Base-by-base conservation (phyloP, 1,284 basidiomycete species). In the Fomitopsis schrenkii region DNA sequence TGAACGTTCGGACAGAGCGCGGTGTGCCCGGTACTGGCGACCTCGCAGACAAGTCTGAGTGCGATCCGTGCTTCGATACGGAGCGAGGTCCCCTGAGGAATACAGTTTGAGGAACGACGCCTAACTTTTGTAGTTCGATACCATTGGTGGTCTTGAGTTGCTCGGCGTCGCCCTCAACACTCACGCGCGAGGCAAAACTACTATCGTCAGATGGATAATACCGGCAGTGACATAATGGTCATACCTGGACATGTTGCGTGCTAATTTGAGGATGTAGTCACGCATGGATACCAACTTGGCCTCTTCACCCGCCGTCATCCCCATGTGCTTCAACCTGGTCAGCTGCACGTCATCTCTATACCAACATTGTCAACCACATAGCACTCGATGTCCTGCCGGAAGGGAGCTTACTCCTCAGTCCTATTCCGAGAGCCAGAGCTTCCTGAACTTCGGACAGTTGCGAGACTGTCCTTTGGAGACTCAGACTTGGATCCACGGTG, bases 101-200 rank as follows among this genome's bases (percentile, higher is more conserved):
- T 26, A 99, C 91, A 0, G 96, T 99, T 64, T 95, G 94, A 5
- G 95, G 95, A 0, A 95, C 93, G n/a, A 98, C 91, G 3, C 91
- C 88, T 46, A 96, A 83, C 71, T 93, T 92, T 72, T 91, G 88
- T 45, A 93, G 77, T 66, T 91, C 90, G 38, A 93, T 80, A 42
- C 87, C 83, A 10, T 82, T 82, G 10, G 81, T 85, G 9, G 86
- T 82, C 69, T 90, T 88, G 4, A 92, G 82, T 59, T 81, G 82
- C 33, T 87, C 87, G 0, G 82, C 75, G 66, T 90, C 87, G 36
- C 78, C 80, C 65, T 91, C 88, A 30, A 80, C 74, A 60, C 78
- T 84, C 54, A 84, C 68, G 45, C 89, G 83, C 19, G 84, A 84
- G 5, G 85, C 77, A 67, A 89, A 90, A 65, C 90, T 90, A 1